These are phyloP conservation scores for Amaranthus hypochondriacus DNA, from an alignment of 148 eudicot genomes.

Conservation along the genomic window DNA sequence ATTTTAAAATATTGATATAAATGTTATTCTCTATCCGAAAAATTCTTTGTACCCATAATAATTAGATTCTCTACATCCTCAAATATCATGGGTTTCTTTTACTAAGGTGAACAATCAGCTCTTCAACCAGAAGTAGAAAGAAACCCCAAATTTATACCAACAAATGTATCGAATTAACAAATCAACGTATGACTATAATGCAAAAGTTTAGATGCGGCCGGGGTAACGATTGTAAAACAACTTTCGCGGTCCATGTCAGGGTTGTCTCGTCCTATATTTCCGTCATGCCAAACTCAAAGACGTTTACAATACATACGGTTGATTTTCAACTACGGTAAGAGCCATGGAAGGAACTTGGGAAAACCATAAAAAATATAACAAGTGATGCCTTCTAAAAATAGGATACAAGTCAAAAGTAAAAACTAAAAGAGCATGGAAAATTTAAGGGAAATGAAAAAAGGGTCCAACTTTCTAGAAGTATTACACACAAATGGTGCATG, in stretches of 20 bases:
- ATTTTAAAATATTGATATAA: no score
- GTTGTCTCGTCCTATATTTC: background rate
- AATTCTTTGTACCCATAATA: no score
- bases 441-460: background rate
- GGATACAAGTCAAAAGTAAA: background rate
- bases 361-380: background rate
- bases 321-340: background rate
- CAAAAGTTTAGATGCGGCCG: background rate
- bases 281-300: background rate
- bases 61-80: no score
- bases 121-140: no score
- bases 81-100: no score
- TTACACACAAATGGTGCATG: constrained; percentile 3
- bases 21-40: no score
- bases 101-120: no score
- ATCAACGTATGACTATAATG: background rate
- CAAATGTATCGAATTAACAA: background rate
- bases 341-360: background rate
- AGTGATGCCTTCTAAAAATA: background rate
- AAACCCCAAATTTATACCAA: no score
- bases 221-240: no score
- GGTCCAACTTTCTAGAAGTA: background rate
- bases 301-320: background rate
- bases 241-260: no score
- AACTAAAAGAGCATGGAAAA: background rate